phyloP scores from a whole-genome alignment of 345 rosid genomes.

The Ceriops tagal region DNA sequence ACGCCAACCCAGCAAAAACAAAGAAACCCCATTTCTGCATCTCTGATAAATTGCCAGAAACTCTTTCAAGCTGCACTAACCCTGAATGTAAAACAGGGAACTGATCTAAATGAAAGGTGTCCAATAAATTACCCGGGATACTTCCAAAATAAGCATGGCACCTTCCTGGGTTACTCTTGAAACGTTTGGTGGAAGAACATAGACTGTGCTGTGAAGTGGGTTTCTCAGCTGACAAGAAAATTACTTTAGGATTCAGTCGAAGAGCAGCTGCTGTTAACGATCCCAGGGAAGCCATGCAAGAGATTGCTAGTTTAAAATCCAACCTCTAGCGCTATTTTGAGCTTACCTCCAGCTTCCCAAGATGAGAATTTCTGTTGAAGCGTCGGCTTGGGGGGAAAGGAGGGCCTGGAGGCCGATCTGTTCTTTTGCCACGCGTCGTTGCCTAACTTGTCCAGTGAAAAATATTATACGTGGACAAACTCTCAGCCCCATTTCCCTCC shows the following conservation, averaged over 20 bases:
- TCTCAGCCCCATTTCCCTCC: not conserved
- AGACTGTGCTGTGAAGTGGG: constrained; percentile 25
- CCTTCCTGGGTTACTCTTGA: constrained; percentile 24
- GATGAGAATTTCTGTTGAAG: constrained; percentile 1
- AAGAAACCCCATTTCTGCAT: constrained; percentile 60
- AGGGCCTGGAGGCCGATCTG: not conserved
- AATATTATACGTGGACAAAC: constrained; percentile 34
- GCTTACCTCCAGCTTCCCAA: not conserved
- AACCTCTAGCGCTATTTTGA: not conserved
- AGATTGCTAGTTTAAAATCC: not conserved
- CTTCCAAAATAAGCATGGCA: constrained; percentile 52
- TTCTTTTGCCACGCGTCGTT: constrained; percentile 33
- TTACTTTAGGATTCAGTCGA: constrained; percentile 26
- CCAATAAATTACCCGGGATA: constrained; percentile 34
- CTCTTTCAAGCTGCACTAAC: constrained; percentile 38
- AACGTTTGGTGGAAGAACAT: constrained; percentile 23
- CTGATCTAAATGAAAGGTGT: constrained; percentile 25
- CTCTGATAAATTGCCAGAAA: constrained; percentile 44
- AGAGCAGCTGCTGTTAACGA: constrained; percentile 40
- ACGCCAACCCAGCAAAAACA: constrained; percentile 49
- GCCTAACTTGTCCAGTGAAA: constrained; percentile 22
- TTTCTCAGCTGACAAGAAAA: constrained; percentile 37
- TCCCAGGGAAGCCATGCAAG: constrained; percentile 54
- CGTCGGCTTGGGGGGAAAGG: constrained; percentile 26
- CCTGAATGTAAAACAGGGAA: constrained; percentile 48